Base-by-base conservation (phyloP, 179 eudicot genomes). In the Pouteria campechiana region DNA sequence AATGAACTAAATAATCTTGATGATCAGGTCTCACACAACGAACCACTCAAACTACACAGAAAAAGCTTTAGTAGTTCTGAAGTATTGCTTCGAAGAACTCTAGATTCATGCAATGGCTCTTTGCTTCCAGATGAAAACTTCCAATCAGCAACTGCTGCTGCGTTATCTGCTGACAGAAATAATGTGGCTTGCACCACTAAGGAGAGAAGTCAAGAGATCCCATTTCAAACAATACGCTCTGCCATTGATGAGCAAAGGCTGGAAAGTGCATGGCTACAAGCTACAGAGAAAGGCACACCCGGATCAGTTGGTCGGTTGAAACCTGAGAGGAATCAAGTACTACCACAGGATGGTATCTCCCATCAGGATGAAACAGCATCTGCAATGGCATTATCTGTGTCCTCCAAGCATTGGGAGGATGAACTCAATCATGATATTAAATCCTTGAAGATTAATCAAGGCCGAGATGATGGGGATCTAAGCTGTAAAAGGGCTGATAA, bases 251-350 rank as follows among this genome's bases (percentile, higher is more conserved):
- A 87, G 62, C 96, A 87, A 63, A 75, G 96, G 69, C 57, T 87
- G 35, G 99, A 92, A 80, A 87, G 88, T 4, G 99, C 99, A 21
- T 87, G 96, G 99, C 44, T 92, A 54, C 99, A 87, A 55, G 79
- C 94, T 48, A 79, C 72, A 31, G 96, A 87, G 65, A 87, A 75
- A 69, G 84, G 96, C 45, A 80, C 94, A 2, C 93, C 94, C 1
- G 79, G 84, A 39, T 74, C 94, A 44, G 24, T 71, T 52, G 72
- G 68, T 59, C 77, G 72, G 25, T 63, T 71, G 48, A 67, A 78
- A 52, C 88, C 96, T 1, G 99, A 92, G 55, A 78, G 75, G 60
- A 83, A 92, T 52, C 96, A 92, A 73, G 79, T 92, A 50, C 60
- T 87, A 48, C 99, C 96, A 40, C 98, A 82, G 65, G 90, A 81